Percentiles rank a stretch among this genome's conserved stretches.
Conservation (phyloP, 805 yeast genomes). For the Limtongozyma cylindracea region DNA sequence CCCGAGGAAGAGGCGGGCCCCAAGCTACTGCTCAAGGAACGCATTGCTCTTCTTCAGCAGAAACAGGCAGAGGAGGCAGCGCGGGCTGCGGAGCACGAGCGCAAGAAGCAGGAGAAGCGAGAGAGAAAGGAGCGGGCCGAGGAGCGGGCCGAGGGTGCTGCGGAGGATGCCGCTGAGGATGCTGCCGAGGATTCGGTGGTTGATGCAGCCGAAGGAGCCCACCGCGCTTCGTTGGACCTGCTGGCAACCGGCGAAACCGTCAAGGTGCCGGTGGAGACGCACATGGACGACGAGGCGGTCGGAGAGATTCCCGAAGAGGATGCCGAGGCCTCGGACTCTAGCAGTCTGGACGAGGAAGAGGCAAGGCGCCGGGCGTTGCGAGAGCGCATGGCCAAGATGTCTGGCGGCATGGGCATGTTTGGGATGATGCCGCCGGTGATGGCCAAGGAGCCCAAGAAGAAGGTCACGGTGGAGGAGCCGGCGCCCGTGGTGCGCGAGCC, state of each 20-base stretch:
- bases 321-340: constrained; percentile 20
- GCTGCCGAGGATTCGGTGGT: too few relatives aligned
- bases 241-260: too few relatives aligned
- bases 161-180: constrained; percentile 1
- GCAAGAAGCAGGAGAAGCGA: constrained; percentile 21
- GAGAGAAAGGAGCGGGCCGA: constrained; percentile 16
- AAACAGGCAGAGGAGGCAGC: constrained; percentile 65
- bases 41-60: constrained; percentile 65
- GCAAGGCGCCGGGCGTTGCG: constrained; percentile 51
- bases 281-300: too few relatives aligned
- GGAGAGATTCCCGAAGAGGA: constrained; percentile 5
- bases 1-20: constrained; percentile 25
- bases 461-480: too few relatives aligned
- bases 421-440: constrained; percentile 26
- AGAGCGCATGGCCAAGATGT: constrained; percentile 88
- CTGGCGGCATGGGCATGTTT: constrained; percentile 66
- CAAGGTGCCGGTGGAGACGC: too few relatives aligned
- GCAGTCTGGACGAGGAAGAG: constrained; percentile 61
- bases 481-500: too few relatives aligned
- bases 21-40: constrained; percentile 59
- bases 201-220: too few relatives aligned
- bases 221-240: too few relatives aligned
- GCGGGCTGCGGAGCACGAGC: constrained; percentile 31
- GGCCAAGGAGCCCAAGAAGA: too few relatives aligned
- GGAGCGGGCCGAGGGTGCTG: not conserved